phyloP scores from a whole-genome alignment of 345 rosid species.

The Xanthoceras sorbifolium region DNA sequence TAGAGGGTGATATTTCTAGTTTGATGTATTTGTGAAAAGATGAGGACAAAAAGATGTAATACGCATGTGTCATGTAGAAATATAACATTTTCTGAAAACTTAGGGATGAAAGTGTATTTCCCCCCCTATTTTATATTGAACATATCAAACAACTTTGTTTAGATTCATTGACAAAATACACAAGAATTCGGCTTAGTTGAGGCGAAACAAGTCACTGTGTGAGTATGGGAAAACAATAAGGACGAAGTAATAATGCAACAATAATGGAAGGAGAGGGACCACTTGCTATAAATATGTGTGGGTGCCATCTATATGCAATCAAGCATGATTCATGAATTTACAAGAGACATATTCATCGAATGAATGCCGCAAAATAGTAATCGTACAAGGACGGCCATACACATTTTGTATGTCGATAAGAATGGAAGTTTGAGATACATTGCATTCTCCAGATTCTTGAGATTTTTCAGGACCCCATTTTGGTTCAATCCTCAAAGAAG shows the following conservation, averaged over 20 bases:
- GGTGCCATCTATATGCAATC: constrained; percentile 31
- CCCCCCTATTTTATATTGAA: no score
- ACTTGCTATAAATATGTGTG: constrained; percentile 8
- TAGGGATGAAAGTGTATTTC: no score
- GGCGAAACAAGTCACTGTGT: neutral
- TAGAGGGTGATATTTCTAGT: no score
- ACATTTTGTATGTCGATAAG: constrained; percentile 18
- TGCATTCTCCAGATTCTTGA: constrained; percentile 26
- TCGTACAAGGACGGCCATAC: constrained; percentile 31
- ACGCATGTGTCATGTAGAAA: no score
- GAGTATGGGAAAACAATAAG: neutral
- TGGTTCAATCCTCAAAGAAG: constrained; percentile 25
- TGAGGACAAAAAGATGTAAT: no score
- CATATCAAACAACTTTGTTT: no score
- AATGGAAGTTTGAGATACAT: constrained; percentile 26
- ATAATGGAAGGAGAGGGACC: constrained; percentile 24
- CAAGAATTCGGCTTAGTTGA: neutral
- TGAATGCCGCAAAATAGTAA: constrained; percentile 27
- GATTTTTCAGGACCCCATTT: constrained; percentile 26
- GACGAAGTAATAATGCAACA: constrained; percentile 12
- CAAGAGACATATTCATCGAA: constrained; percentile 22
- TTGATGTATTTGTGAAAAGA: no score
- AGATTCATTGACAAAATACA: neutral
- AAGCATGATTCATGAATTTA: neutral
- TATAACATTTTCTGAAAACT: no score